Percentiles rank a stretch among this genome's conserved stretches.
Evolutionary conservation across 2,329 filamentous ascomycete species (phyloP).

Genomic region (Ploettnerulaceae sp.): DNA sequence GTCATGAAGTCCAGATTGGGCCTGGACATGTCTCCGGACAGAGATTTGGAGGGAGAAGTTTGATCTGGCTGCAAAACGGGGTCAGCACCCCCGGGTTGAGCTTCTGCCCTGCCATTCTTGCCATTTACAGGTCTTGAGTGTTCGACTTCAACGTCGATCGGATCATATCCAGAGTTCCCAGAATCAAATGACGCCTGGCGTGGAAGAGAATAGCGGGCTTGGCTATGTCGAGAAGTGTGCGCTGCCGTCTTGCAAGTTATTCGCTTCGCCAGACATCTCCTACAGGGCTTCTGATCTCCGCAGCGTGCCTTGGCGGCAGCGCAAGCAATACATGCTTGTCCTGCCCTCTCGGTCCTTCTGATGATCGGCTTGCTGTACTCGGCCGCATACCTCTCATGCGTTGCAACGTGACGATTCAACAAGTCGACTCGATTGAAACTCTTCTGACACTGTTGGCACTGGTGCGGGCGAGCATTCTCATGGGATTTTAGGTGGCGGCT

Average conservation of each 20-base stretch:
- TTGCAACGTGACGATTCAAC: conserved; percentile 17
- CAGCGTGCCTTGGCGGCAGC: conserved; percentile 1
- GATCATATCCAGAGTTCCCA: background rate
- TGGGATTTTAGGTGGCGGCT: conserved; percentile 18
- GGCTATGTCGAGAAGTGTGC: background rate
- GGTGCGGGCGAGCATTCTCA: conserved; percentile 23
- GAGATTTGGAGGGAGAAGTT: background rate
- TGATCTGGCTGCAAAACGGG: too few relatives aligned
- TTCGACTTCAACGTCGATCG: background rate
- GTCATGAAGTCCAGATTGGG: background rate
- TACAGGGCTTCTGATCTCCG: conserved; percentile 2
- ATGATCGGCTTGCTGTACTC: background rate
- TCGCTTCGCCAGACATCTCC: background rate
- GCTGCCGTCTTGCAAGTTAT: background rate
- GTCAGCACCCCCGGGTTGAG: too few relatives aligned
- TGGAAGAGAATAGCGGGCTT: background rate
- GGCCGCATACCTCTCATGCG: conserved; percentile 13
- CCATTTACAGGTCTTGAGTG: too few relatives aligned
- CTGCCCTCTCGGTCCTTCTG: background rate
- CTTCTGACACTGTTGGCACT: conserved; percentile 19
- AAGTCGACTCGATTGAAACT: conserved; percentile 22
- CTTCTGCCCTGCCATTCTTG: too few relatives aligned
- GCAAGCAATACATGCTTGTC: conserved; percentile 5
- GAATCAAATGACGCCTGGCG: background rate
- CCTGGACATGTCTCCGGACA: background rate